A percentile compares a stretch with the other conserved stretches of the same genome.
Conservation (phyloP, 768 basidiomycete species). For the Termitomyces sp. region DNA sequence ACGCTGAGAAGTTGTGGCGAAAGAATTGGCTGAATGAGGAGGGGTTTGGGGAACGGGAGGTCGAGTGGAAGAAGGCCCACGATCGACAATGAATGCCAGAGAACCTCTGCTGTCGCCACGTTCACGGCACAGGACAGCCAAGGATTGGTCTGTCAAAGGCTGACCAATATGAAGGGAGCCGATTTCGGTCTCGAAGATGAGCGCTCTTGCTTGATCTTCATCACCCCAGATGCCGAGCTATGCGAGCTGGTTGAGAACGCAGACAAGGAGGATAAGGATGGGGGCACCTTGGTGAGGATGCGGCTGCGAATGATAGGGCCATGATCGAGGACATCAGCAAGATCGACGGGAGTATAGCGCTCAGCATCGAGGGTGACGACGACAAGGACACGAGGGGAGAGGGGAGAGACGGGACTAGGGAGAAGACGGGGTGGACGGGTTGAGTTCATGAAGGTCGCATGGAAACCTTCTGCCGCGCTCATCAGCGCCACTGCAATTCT, state of each 20-base stretch:
- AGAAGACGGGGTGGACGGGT: neutral
- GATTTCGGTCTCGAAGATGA: slow-evolving; percentile 21
- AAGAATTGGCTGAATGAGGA: slow-evolving; percentile 5
- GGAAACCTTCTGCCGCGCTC: neutral
- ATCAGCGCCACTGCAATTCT: too few species aligned
- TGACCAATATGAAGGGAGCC: slow-evolving; percentile 17
- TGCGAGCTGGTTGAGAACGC: neutral
- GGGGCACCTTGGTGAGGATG: slow-evolving; percentile 17
- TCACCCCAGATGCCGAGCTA: slow-evolving; percentile 17
- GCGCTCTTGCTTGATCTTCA: slow-evolving; percentile 14
- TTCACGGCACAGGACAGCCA: slow-evolving; percentile 16
- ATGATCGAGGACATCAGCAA: slow-evolving; percentile 18
- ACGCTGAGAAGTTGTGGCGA: neutral
- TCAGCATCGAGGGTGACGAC: slow-evolving; percentile 19
- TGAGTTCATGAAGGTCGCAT: neutral
- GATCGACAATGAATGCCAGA: slow-evolving; percentile 17
- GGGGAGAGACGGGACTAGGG: slow-evolving; percentile 8
- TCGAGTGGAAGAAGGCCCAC: neutral
- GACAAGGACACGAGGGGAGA: slow-evolving; percentile 13
- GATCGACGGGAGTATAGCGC: slow-evolving; percentile 20
- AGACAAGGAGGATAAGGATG: neutral
- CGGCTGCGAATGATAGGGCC: slow-evolving; percentile 18
- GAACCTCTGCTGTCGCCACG: slow-evolving; percentile 18
- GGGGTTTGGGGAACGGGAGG: slow-evolving; percentile 1
- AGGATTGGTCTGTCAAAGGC: slow-evolving; percentile 13